Evolutionary conservation across 371 early-diverging fungal genomes (phyloP), one percentile per base, ranked within the genome.

Genomic region (Polyrhizophydium stewartii): DNA sequence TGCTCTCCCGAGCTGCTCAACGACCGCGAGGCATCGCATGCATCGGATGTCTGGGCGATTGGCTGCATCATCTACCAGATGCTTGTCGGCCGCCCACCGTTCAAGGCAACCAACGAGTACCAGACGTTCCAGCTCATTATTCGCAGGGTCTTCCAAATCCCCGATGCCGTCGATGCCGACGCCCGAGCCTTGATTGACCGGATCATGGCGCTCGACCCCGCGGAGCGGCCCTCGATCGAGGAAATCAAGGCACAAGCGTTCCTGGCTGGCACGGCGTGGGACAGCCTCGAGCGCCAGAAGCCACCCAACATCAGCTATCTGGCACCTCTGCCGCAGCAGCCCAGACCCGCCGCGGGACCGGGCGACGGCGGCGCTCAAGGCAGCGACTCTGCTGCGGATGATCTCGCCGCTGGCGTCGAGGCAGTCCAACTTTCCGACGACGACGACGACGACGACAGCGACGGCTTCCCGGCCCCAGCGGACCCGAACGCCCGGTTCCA

Each of bases 21-120:
- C 37, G 92, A 92, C 68, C 89, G 90, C 53, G 84, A 85, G 0
- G 92, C 90, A 3, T 78, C 83, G 38, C 78, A 77, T 61, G 85
- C 86, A 73, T 90, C 95, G 6, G 99, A 99, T 73, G 77, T 93
- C 28, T 99, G 99, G 99, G 94, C 99, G 16, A 71, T 99, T 25
- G 99, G 98, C 1, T 97, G 98, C 75, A 96, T 99, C 19, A 83
- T 97, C 3, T 99, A 89, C 75, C 98, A 99, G 75, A 75, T 99
- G 79, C 73, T 96, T 16, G 84, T 89, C 25, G 98, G 97, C 7
- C 76, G 81, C 50, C 95, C 97, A 17, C 99, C 99, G 0, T 99
- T 99, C 76, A 95, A 96, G 67, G 97, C 89, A 25, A 73, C 83
- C 2, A 97, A 94, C 56, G 95, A 98, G 63, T 96, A 93, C 68